Evolutionary conservation across 1,284 basidiomycete genomes (phyloP).

Genomic region (Sporisorium graminicola): DNA sequence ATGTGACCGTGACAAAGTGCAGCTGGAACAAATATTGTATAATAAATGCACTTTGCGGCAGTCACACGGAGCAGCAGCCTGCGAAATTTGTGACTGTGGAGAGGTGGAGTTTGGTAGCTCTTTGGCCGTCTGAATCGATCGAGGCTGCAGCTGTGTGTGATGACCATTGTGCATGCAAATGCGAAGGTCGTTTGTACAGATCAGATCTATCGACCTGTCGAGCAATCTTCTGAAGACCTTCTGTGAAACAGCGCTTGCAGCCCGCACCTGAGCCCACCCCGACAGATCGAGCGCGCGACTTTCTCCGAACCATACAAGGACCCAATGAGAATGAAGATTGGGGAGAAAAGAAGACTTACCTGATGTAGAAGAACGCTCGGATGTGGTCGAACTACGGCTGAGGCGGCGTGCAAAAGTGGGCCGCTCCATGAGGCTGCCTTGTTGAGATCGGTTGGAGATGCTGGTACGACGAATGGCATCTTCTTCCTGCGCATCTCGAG

Average conservation of each 20-base stretch:
- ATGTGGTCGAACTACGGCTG: conserved; percentile 40
- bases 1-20: conserved; percentile 3
- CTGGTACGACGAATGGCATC: conserved; percentile 54
- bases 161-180: not conserved
- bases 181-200: conserved; percentile 3
- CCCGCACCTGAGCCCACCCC: not conserved
- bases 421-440: conserved; percentile 49
- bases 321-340: not conserved
- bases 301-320: not conserved
- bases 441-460: conserved; percentile 16
- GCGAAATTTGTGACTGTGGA: conserved; percentile 23
- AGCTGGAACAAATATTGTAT: not conserved
- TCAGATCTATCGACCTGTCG: not conserved
- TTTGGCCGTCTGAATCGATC: conserved; percentile 19
- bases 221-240: not conserved
- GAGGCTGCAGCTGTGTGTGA: conserved; percentile 12
- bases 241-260: not conserved
- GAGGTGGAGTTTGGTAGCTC: conserved; percentile 14
- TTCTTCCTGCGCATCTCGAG: conserved; percentile 48
- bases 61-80: conserved; percentile 7
- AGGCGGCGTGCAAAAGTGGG: conserved; percentile 31
- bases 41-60: conserved; percentile 10
- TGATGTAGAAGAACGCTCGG: conserved; percentile 29
- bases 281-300: not conserved
- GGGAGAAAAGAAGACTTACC: conserved; percentile 24